Evolutionary conservation across 371 early-diverging fungal species (phyloP).

Genomic region (Zopfochytrium polystomum): DNA sequence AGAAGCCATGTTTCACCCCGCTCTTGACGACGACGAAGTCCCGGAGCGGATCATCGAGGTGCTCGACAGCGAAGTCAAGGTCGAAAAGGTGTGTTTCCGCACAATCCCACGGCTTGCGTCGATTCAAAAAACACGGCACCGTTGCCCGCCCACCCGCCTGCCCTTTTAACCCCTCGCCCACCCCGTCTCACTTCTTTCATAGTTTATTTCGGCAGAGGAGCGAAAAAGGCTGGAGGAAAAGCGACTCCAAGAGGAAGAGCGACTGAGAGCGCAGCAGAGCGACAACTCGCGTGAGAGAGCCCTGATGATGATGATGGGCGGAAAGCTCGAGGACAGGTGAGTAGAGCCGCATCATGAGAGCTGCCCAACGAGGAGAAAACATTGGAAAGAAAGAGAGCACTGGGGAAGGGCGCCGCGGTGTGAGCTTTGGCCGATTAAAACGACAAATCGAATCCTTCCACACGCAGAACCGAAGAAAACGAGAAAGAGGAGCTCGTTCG

Average conservation of each 20-base stretch:
- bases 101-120: background rate
- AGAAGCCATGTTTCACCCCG: conserved; percentile 43
- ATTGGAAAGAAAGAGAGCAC: no score
- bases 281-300: conserved; percentile 52
- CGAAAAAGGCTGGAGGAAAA: conserved; percentile 34
- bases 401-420: background rate
- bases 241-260: conserved; percentile 44
- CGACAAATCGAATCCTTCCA: background rate
- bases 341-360: background rate
- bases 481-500: conserved; percentile 47
- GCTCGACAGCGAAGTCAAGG: conserved; percentile 46
- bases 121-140: background rate
- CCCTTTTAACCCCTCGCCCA: conserved; percentile 2
- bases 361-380: no score
- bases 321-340: conserved; percentile 46
- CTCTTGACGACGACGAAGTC: conserved; percentile 51
- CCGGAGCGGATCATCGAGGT: conserved; percentile 50
- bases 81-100: conserved; percentile 37
- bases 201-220: conserved; percentile 55
- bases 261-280: conserved; percentile 33
- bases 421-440: no score
- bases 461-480: conserved; percentile 39
- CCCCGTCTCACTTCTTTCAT: background rate
- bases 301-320: conserved; percentile 55
- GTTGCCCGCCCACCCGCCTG: background rate